Percentiles rank a stretch among this genome's conserved stretches.
phyloP scores from a whole-genome alignment of 108 stramenopile species.

The Cyclotella baltica region DNA sequence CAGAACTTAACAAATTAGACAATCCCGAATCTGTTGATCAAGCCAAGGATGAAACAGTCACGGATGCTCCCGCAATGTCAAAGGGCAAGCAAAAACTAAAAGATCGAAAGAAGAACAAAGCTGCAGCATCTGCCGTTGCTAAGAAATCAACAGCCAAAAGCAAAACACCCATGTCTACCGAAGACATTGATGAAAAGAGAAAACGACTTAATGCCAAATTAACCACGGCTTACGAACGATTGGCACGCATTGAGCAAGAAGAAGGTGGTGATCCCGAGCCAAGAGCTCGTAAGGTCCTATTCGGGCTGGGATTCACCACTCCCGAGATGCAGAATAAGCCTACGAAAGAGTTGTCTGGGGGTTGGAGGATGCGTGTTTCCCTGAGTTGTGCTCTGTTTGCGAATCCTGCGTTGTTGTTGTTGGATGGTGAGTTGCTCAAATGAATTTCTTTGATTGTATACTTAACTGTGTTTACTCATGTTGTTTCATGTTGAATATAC shows the following conservation, averaged over 20 bases:
- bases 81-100: slow-evolving; percentile 57
- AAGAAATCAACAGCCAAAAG: slow-evolving; percentile 21
- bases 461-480: not conserved
- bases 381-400: slow-evolving; percentile 92
- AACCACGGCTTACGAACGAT: slow-evolving; percentile 58
- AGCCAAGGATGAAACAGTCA: not conserved
- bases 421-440: slow-evolving; percentile 43
- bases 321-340: slow-evolving; percentile 85
- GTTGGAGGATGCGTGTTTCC: slow-evolving; percentile 97
- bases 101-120: slow-evolving; percentile 53
- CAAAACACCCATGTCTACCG: slow-evolving; percentile 2
- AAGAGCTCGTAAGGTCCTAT: slow-evolving; percentile 70
- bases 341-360: slow-evolving; percentile 85
- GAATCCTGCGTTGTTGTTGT: slow-evolving; percentile 77
- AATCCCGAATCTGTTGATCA: slow-evolving; percentile 32
- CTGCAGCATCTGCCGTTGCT: slow-evolving; percentile 17
- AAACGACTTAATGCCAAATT: slow-evolving; percentile 54
- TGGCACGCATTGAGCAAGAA: slow-evolving; percentile 72
- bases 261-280: slow-evolving; percentile 70
- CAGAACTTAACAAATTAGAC: slow-evolving; percentile 63
- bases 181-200: slow-evolving; percentile 50
- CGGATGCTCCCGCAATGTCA: slow-evolving; percentile 8
- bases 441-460: not conserved
- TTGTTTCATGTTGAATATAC: not conserved
- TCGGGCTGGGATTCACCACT: slow-evolving; percentile 85